Evolutionary conservation across 1,139 yeast species (phyloP), one percentile per base, ranked within the genome.

Genomic region (Suhomyces wounanorum): DNA sequence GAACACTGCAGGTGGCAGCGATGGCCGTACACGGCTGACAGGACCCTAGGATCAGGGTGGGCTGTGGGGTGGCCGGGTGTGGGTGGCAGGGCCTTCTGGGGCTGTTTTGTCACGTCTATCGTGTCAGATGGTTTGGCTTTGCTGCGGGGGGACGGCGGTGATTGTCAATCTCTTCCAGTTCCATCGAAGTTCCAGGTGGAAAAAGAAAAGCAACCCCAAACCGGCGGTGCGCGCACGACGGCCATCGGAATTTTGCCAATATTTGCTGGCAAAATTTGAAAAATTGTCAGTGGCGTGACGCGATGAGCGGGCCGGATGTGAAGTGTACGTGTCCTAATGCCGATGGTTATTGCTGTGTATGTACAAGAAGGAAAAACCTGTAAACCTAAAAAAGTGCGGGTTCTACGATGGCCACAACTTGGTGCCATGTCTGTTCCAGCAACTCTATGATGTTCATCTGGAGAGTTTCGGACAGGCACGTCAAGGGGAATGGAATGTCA

Each of bases 1-100:
- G 40, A 17, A 21, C 14, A 47, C 49, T 43, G 49, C 45, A 47
- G 49, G 45, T 31, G 46, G 33, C 40, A 38, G 40, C 49, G 49
- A 45, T 16, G 37, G 39, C 42, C 42, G 42, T 40, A 26, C 33
- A 26, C 42, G 42, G 42, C 42, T 38, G 41, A 38, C 30, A n/a
- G 41, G 18, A 33, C 37, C 37, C 37, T 14, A 28, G 31, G 33
- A 11, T 11, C 33, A 14, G 2, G 8, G 14, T 28, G 33, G 4
- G n/a, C n/a, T n/a, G n/a, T n/a, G 33, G 33, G 33, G 33, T 11
- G 2, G 14, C 33, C 33, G 33, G 33, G 14, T 2, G n/a, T 10
- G 3, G 10, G n/a, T n/a, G 14, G 13, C 13, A 30, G 14, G 33
- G 23, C n/a, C n/a, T n/a, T n/a, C n/a, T n/a, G n/a, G n/a, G n/a